Percentiles rank a stretch among this genome's conserved stretches.
phyloP scores from a whole-genome alignment of 78 protist species.

The Chrysochromulina tobinii region DNA sequence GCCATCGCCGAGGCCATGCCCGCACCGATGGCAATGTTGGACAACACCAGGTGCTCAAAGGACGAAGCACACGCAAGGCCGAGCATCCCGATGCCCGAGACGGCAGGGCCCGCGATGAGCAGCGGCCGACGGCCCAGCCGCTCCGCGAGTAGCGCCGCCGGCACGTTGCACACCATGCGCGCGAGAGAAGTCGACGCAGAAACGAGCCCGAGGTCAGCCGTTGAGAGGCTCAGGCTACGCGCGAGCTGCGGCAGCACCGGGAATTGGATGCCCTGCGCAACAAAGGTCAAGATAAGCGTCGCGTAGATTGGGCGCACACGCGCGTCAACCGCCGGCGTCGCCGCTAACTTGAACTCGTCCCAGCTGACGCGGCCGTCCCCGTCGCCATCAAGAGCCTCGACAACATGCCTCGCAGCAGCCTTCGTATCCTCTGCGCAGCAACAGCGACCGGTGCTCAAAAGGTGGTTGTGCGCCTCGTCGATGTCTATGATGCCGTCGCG shows the following conservation, averaged over 20 bases:
- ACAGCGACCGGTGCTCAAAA: no score
- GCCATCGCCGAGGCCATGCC: background rate
- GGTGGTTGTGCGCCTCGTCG: no score
- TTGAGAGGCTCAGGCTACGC: background rate
- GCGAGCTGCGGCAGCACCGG: conserved; percentile 44
- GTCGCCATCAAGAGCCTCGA: no score
- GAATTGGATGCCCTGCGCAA: background rate
- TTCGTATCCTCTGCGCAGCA: no score
- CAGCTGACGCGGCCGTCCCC: no score
- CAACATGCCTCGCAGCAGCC: no score
- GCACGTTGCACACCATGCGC: conserved; percentile 18
- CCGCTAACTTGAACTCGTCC: background rate
- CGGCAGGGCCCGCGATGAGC: conserved; percentile 21
- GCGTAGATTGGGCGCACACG: background rate
- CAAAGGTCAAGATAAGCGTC: background rate
- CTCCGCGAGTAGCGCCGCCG: conserved; percentile 20
- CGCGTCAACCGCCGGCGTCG: background rate
- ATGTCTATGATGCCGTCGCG: no score
- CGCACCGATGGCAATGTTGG: background rate
- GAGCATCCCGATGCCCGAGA: background rate
- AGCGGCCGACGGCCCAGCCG: conserved; percentile 21
- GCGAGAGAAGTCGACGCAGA: background rate
- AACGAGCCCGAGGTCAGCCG: conserved; percentile 17
- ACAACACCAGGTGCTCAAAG: background rate
- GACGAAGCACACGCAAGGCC: background rate